Evolutionary conservation across 257 asterid species (phyloP), one percentile per base, ranked within the genome.

Genomic region (Solanum boliviense): DNA sequence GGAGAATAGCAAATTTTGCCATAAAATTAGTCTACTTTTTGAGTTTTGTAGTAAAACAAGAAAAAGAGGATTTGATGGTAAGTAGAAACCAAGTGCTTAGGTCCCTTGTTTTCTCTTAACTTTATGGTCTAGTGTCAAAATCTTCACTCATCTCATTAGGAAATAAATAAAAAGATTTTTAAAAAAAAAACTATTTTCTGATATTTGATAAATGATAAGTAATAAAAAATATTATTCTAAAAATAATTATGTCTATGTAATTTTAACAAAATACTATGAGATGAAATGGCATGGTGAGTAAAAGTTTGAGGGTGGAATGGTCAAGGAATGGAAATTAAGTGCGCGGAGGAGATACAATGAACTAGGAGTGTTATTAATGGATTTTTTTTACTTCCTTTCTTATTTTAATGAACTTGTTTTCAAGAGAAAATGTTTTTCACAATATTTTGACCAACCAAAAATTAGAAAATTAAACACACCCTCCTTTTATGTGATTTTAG

Each of bases 51-150:
- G 39, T 44, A 27, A 41, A 15, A 79, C 56, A 5, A 75, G 52
- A 34, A 75, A 36, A 36, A 21, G 25, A 36, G 5, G 48, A 34
- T 39, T 71, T 76, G 8, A 78, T 39, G 84, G 84, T 25, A 78
- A 79, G 9, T 44, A 79, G 25, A 79, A 44, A 78, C 84, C 35
- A 25, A 78, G 38, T 13, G 62, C 84, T 79, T 79, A 79, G 85
- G 15, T 44, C 35, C 23, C 5, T 44, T 44, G 36, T 79, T 44
- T 79, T 79, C 21, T 27, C 13, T 15, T 4, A 7, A 25, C 16
- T 25, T 79, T 79, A 79, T 7, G 65, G 13, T 23, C n/a, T 34
- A 34, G 21, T 36, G 32, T 21, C 20, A 36, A 75, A 70, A 70
- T 29, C 38, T 68, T 27, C 35, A 67, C 8, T 68, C 74, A 65